These are phyloP conservation scores for Sarcocystis neurona DNA, from an alignment of 169 alveolate genomes.

Conservation along the genomic window DNA sequence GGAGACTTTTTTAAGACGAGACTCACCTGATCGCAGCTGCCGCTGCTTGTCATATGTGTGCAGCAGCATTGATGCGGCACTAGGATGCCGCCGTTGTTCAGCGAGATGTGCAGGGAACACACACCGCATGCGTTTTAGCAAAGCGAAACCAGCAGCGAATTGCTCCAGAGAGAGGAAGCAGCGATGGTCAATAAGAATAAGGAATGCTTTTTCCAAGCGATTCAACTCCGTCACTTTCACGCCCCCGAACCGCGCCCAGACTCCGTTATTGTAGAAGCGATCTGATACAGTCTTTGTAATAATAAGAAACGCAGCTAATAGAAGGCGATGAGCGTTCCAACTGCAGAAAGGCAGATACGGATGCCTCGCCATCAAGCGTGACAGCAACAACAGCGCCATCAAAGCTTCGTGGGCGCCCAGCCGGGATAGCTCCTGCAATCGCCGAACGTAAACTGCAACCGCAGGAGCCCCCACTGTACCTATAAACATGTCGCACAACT, in stretches of 20 bases:
- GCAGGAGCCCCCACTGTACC: too few species aligned
- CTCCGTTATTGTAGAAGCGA: constrained; percentile 1
- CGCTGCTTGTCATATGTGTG: background rate
- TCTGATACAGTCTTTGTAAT: constrained; percentile 6
- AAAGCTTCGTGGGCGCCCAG: background rate
- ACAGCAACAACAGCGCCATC: background rate
- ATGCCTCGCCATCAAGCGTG: background rate
- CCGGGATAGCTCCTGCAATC: constrained; percentile 8
- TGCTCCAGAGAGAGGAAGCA: constrained; percentile 16
- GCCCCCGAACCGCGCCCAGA: constrained; percentile 28
- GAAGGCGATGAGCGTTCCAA: constrained; percentile 21
- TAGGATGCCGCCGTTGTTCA: too few species aligned
- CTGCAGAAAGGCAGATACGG: constrained; percentile 29
- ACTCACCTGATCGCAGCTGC: background rate
- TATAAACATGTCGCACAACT: too few species aligned
- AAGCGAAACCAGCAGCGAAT: background rate
- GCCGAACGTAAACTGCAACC: constrained; percentile 13
- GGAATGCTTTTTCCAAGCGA: constrained; percentile 16
- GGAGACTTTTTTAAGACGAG: too few species aligned
- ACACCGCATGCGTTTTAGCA: background rate
- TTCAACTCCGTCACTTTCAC: background rate
- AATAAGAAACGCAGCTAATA: background rate
- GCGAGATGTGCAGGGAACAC: too few species aligned
- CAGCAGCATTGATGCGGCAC: too few species aligned
- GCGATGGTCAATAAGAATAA: constrained; percentile 9